Evolutionary conservation across 805 yeast genomes (phyloP).

Genomic region (Vanderwaltozyma polyspora): DNA sequence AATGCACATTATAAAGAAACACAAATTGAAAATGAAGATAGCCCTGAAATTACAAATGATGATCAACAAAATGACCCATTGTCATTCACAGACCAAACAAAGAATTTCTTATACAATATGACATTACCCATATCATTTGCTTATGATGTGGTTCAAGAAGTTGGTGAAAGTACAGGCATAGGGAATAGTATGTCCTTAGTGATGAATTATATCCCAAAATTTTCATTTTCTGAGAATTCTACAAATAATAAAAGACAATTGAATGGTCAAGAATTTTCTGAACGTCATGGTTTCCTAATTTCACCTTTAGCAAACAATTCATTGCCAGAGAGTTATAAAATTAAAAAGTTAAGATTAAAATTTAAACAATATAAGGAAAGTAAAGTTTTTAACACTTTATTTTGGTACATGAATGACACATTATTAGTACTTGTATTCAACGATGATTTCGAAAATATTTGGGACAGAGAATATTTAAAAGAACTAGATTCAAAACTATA

Average conservation of each 20-base stretch:
- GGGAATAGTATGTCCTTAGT: slow-evolving; percentile 22
- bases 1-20: slow-evolving; percentile 19
- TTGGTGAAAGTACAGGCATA: slow-evolving; percentile 25
- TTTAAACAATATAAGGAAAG: slow-evolving; percentile 4
- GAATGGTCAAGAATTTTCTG: background rate
- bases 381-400: slow-evolving; percentile 5
- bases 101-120: slow-evolving; percentile 21
- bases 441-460: slow-evolving; percentile 15
- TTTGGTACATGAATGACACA: slow-evolving; percentile 24
- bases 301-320: slow-evolving; percentile 19
- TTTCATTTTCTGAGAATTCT: slow-evolving; percentile 4
- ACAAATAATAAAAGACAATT: background rate
- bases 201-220: slow-evolving; percentile 20
- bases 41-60: too few relatives aligned
- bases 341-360: slow-evolving; percentile 11
- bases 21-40: slow-evolving; percentile 1
- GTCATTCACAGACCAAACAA: slow-evolving; percentile 1
- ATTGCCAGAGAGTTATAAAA: slow-evolving; percentile 19
- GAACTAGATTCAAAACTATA: slow-evolving; percentile 16
- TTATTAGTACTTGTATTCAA: slow-evolving; percentile 19
- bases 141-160: slow-evolving; percentile 27
- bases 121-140: slow-evolving; percentile 25
- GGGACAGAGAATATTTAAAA: slow-evolving; percentile 21
- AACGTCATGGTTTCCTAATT: slow-evolving; percentile 18
- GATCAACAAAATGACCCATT: background rate